Evolutionary conservation across 2,329 filamentous ascomycete species (phyloP), one percentile per base, ranked within the genome.

Genomic region (Cladosporium sp.): DNA sequence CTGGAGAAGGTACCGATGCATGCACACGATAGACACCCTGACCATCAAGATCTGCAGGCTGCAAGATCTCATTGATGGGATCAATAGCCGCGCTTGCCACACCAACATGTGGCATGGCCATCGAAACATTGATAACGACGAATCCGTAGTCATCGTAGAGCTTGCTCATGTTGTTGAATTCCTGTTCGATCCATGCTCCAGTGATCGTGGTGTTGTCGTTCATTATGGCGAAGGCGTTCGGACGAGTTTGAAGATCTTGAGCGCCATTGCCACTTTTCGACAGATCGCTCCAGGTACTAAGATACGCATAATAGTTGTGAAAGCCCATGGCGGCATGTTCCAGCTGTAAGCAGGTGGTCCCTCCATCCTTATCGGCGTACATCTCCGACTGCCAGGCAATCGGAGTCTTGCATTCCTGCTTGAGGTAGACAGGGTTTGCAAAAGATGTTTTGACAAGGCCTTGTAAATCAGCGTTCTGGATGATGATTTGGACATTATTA

Each of bases 71-170:
- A 60, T 92, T 92, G 7, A 69, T 64, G 0, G 74, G 68, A 56
- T 85, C 73, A 7, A 73, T 78, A 0, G 85, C 83, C 0, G 88
- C 87, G 12, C 73, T 68, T 30, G 86, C 81, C 0, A 93, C 76
- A 0, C 84, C 82, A 0, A 82, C 74, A 58, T 93, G 88, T 0
- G 88, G 88, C 78, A 91, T 85, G 0, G 86, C 86, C 57, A 91
- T 74, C 0, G 85, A 87, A 19, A 89, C 80, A 56, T 91, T 90
- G 63, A 90, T 87, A 58, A 92, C 72, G 30, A 86, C 74, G 19
- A 86, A 74, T 0, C 72, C 69, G 47, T 80, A 65, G 8, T 73
- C 62, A 4, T 73, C 63, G 3, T 76, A 84, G 0, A 74, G 69
- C 3, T 70, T 65, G 0, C 74, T 73, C 15, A 83, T 76, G 50